phyloP scores from a whole-genome alignment of 73 alveolate species.

The Urostyla sp. region DNA sequence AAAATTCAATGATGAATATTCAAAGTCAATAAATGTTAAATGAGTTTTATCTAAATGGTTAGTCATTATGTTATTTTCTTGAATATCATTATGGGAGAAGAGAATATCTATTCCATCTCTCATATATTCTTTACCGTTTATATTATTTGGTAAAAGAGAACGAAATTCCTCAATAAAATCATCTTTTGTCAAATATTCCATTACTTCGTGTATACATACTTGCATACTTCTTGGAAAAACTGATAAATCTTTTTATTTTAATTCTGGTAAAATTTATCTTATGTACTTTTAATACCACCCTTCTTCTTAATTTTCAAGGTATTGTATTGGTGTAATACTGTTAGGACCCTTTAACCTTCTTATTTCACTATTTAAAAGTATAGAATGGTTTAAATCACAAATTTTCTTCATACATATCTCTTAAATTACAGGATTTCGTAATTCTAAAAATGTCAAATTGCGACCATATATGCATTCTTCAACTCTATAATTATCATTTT shows the following conservation, averaged over 20 bases:
- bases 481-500: slow-evolving; percentile 27
- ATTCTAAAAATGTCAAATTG: slow-evolving; percentile 26
- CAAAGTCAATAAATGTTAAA: slow-evolving; percentile 34
- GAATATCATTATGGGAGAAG: slow-evolving; percentile 45
- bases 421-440: slow-evolving; percentile 13
- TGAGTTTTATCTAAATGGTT: slow-evolving; percentile 1
- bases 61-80: slow-evolving; percentile 45
- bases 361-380: background rate
- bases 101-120: too few relatives aligned
- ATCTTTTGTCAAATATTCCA: background rate
- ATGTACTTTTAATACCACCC: slow-evolving; percentile 46
- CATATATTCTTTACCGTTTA: background rate
- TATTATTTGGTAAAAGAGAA: background rate
- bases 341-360: background rate
- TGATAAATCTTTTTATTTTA: background rate
- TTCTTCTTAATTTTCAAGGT: background rate
- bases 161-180: slow-evolving; percentile 27
- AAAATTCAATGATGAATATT: slow-evolving; percentile 34
- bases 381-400: slow-evolving; percentile 28
- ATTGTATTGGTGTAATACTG: slow-evolving; percentile 4
- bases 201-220: background rate
- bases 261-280: slow-evolving; percentile 9
- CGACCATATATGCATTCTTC: slow-evolving; percentile 56
- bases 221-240: slow-evolving; percentile 20
- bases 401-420: slow-evolving; percentile 12